Conservation (phyloP, 169 alveolate species). For the Plasmodium billcollinsi region DNA sequence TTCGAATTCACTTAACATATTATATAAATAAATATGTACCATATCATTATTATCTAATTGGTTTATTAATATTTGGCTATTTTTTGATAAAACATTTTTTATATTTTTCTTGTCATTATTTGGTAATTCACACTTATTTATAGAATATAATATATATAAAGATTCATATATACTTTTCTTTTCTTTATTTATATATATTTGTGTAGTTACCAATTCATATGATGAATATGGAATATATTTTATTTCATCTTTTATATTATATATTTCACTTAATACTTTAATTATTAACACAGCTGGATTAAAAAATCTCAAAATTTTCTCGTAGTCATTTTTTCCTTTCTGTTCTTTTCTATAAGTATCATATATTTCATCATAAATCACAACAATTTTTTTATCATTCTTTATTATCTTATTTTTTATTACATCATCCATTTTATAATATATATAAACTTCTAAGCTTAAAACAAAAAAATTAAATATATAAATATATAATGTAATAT, state of each 20-base stretch:
- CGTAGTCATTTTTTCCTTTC: constrained; percentile 17
- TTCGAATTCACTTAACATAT: constrained; percentile 46
- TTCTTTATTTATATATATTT: constrained; percentile 57
- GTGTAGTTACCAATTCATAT: constrained; percentile 29
- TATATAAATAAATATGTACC: constrained; percentile 16
- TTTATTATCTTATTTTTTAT: constrained; percentile 3
- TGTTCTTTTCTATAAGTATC: constrained; percentile 57
- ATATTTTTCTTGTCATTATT: constrained; percentile 1
- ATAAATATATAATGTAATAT: too few relatives aligned
- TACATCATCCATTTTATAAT: constrained; percentile 21
- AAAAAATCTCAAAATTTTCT: constrained; percentile 48
- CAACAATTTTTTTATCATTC: constrained; percentile 47
- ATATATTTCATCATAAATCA: constrained; percentile 64
- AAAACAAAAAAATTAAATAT: too few relatives aligned
- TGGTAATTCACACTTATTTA: constrained; percentile 7
- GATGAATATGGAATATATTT: constrained; percentile 46
- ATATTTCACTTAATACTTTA: constrained; percentile 56
- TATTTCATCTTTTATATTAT: constrained; percentile 43
- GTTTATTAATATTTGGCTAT: background rate
- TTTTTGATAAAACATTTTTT: background rate
- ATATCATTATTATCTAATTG: background rate
- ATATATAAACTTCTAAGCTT: too few relatives aligned
- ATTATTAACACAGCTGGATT: constrained; percentile 53
- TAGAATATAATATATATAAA: constrained; percentile 41
- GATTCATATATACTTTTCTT: constrained; percentile 70